These are phyloP conservation scores for Fusarium stilboides DNA, from an alignment of 2,329 filamentous ascomycete genomes.

Conservation along the genomic window DNA sequence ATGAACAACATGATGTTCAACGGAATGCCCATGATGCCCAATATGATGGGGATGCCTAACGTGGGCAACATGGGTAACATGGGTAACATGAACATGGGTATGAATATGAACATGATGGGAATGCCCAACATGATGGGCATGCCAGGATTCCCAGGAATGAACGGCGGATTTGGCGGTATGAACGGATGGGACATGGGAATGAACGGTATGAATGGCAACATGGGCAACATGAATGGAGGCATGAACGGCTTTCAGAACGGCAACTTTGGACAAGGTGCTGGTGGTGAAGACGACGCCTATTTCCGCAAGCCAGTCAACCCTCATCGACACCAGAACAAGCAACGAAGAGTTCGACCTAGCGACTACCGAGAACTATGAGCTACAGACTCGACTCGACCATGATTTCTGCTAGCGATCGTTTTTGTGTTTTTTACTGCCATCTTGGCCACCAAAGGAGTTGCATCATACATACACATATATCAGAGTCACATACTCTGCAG, in stretches of 20 bases:
- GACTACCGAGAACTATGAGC: conserved; percentile 87
- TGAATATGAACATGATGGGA: conserved; percentile 54
- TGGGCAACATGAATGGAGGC: conserved; percentile 46
- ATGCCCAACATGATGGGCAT: conserved; percentile 55
- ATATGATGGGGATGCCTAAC: conserved; percentile 59
- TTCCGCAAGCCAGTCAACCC: conserved; percentile 97
- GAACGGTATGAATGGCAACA: conserved; percentile 50
- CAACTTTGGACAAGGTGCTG: conserved; percentile 68
- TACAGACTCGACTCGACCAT: conserved; percentile 13
- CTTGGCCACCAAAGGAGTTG: conserved; percentile 5
- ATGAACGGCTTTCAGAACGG: conserved; percentile 55
- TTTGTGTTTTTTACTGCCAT: conserved; percentile 17
- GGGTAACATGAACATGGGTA: conserved; percentile 53
- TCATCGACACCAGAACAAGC: conserved; percentile 87
- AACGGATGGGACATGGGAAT: conserved; percentile 50
- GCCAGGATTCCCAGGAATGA: conserved; percentile 52
- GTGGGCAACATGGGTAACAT: conserved; percentile 57
- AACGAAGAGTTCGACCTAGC: conserved; percentile 84
- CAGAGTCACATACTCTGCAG: conserved; percentile 10
- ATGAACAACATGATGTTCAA: conserved; percentile 60
- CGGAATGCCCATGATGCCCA: conserved; percentile 59
- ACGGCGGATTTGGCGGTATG: conserved; percentile 48
- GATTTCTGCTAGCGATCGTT: conserved; percentile 32
- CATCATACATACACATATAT: conserved; percentile 12
- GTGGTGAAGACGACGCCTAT: conserved; percentile 91